These are phyloP conservation scores for Citrus hindsii DNA, from an alignment of 345 rosid species.

Conservation along the genomic window DNA sequence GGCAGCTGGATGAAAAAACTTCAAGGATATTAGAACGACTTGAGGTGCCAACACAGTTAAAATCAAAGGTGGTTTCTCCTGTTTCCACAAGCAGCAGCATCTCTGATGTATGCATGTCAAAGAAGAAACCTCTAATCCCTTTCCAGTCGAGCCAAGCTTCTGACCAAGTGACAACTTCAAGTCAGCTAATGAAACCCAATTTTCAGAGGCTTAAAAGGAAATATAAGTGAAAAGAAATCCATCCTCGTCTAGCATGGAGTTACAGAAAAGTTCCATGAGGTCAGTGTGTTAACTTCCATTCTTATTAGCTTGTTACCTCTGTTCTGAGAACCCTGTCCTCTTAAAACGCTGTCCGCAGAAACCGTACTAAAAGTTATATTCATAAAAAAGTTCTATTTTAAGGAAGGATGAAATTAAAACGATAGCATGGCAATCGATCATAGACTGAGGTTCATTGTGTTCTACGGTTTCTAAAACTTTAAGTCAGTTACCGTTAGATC, in stretches of 20 bases:
- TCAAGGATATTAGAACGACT: conserved; percentile 82
- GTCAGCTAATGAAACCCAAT: conserved; percentile 72
- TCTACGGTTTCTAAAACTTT: neutral
- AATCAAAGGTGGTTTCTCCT: conserved; percentile 50
- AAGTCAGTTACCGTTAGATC: neutral
- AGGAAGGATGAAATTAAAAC: neutral
- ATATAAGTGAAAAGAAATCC: conserved; percentile 23
- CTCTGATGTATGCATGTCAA: conserved; percentile 25
- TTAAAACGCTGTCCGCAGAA: neutral
- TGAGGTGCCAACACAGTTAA: conserved; percentile 66
- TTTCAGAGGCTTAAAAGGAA: conserved; percentile 71
- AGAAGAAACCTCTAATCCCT: conserved; percentile 54
- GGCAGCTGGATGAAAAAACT: conserved; percentile 54
- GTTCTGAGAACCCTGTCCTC: neutral
- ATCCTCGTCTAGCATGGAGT: neutral
- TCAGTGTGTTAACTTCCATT: conserved; percentile 1
- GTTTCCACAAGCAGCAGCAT: conserved; percentile 22
- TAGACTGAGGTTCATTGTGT: neutral
- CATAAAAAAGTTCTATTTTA: neutral
- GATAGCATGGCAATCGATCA: neutral
- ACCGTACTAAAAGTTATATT: neutral
- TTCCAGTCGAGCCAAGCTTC: conserved; percentile 41
- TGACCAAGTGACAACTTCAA: conserved; percentile 39
- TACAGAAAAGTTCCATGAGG: neutral
- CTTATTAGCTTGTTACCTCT: neutral